Base-by-base conservation (phyloP, 169 alveolate species). In the Eimeria acervulina region DNA sequence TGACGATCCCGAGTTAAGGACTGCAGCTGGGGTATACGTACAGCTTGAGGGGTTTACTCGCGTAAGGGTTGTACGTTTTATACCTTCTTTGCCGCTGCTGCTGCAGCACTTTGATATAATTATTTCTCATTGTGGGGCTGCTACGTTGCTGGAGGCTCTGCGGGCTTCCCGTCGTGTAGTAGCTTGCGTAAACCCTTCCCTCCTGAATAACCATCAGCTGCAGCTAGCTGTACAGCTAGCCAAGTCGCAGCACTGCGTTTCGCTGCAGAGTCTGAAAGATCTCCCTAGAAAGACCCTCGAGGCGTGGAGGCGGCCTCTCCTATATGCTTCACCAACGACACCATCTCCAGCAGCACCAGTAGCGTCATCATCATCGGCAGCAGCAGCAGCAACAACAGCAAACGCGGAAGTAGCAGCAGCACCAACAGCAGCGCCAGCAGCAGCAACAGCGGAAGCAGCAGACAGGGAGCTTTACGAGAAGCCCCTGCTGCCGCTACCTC, bases 101-200 rank as follows among this genome's bases (percentile, higher is more conserved):
- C 52, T 92, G 55, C 38, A 52, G 2, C 21, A 74, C 5, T 85
- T 85, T 13, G 59, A 51, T n/a, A 52, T 92, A 21, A 52, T 92
- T 33, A n/a, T 92, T 26, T 92, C 96, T 0, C 96, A 92, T 66
- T 52, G 93, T 40, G 96, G 96, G 51, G 96, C 96, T 0, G 96
- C 93, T 28, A 59, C 96, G 12, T 72, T 92, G 28, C 72, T 92
- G 19, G 92, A 80, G 81, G 52, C 87, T 4, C 74, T 92, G n/a
- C 42, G 96, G n/a, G 51, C 38, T 6, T 31, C 51, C 36, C 72
- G 55, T n/a, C 42, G 92, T 33, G 92, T 92, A 26, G 92, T 92
- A 15, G 96, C 93, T 15, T 85, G 88, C 3, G 87, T 78, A 15
- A 92, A 92, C 40, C 26, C 68, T 23, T 2, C 36, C 13, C 96